Base-by-base conservation (phyloP, 768 basidiomycete genomes). In the Trametes villosa region DNA sequence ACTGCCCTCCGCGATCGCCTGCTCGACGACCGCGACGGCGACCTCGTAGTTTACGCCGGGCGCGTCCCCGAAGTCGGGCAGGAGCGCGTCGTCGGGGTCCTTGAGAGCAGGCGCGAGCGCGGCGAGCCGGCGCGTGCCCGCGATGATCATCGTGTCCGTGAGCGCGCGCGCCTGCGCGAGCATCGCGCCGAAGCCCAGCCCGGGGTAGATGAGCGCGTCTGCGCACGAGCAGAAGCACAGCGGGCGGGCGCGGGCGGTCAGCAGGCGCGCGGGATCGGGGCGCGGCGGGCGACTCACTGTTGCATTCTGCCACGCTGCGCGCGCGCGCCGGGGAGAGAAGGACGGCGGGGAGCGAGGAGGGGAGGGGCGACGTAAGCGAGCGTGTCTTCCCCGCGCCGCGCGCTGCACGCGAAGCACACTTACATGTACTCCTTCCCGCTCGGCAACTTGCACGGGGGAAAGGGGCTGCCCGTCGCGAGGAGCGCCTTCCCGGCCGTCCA, bases 61-160 rank as follows among this genome's bases (percentile, higher is more conserved):
- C 0, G 92, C 86, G 62, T 92, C 87, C 1, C 74, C 81, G 50
- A 96, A 86, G 64, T 90, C 88, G 0, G 94, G 92, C 9, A 96
- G 76, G n/a, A 96, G 81, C 1, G 86, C 82, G 30, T 81, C 76
- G 63, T 91, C 86, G 0, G 88, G 86, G 66, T 93, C 85, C 38
- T 81, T 80, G 59, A 86, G 77, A 0, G 85, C 92, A 1, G 92
- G 92, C 0, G 92, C 86, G 44, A 94, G 83, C 11, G 83, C 77
- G 0, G 92, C 90, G 44, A 96, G 86, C n/a, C 86, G 83, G 29
- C 77, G 80, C 0, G 91, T 85, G 11, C 90, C 93, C 5, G 89
- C 89, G 31, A 92, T 86, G 69, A 96, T 89, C 94, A 96, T 94
- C 24, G 79, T 83, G 72, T 94, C 91, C 0, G 90, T 88, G 68